Conservation (phyloP, 345 rosid species). For the Atalantia buxifolia region DNA sequence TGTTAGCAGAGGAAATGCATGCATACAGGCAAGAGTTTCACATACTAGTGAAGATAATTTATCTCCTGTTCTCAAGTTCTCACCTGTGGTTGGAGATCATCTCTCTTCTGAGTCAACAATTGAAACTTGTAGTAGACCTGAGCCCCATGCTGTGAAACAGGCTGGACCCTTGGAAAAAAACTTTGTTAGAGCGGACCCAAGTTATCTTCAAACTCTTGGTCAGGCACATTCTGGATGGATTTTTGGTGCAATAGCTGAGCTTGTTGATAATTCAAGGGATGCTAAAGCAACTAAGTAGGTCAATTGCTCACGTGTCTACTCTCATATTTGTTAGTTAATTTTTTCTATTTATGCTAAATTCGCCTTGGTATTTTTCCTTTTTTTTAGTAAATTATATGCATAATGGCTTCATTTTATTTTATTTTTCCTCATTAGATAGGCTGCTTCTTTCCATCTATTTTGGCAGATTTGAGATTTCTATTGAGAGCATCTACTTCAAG, state of each 20-base stretch:
- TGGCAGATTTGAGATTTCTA: conserved; percentile 30
- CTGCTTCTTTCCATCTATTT: neutral
- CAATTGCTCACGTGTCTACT: neutral
- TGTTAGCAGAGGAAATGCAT: neutral
- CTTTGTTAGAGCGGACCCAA: conserved; percentile 31
- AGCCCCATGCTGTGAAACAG: conserved; percentile 5
- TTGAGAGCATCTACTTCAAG: conserved; percentile 26
- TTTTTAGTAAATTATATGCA: neutral
- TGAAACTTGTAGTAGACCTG: conserved; percentile 1
- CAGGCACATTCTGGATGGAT: conserved; percentile 39
- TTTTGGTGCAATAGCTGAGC: conserved; percentile 41
- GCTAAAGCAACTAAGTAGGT: conserved; percentile 30
- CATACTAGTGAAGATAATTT: conserved; percentile 6
- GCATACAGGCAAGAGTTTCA: neutral
- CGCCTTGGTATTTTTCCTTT: neutral
- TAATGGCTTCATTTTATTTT: neutral
- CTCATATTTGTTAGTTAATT: neutral
- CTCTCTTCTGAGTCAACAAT: neutral
- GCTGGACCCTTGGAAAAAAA: conserved; percentile 15
- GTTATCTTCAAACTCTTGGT: conserved; percentile 34
- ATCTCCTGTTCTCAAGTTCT: neutral
- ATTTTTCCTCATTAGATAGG: neutral
- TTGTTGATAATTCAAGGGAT: conserved; percentile 37
- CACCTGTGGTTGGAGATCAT: conserved; percentile 7
- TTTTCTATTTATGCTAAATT: neutral